Conservation (phyloP, 2,329 filamentous ascomycete species). For the Torrubiellomyces zombiae region DNA sequence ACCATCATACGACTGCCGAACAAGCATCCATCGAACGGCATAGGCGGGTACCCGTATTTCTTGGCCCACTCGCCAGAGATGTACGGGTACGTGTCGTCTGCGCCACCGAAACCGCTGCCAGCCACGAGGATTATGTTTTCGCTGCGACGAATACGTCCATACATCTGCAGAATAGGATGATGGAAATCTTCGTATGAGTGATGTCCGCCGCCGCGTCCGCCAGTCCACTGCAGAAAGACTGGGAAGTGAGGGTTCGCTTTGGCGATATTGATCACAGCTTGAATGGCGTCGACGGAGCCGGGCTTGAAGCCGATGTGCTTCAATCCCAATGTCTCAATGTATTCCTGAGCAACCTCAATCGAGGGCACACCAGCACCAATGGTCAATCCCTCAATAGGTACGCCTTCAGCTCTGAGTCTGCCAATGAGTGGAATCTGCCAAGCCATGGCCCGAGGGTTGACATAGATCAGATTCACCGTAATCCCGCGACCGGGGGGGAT, state of each 20-base stretch:
- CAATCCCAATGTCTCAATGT: constrained; percentile 80
- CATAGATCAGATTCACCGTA: constrained; percentile 79
- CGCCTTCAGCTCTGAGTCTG: constrained; percentile 65
- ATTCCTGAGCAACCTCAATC: constrained; percentile 82
- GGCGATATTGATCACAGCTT: constrained; percentile 80
- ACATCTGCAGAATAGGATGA: constrained; percentile 80
- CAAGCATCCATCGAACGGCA: constrained; percentile 86
- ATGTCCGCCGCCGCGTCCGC: constrained; percentile 82
- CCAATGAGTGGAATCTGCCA: constrained; percentile 84
- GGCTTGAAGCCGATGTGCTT: constrained; percentile 95
- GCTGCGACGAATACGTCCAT: constrained; percentile 68
- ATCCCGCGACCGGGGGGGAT: constrained; percentile 80
- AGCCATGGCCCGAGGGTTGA: constrained; percentile 73
- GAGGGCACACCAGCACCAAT: constrained; percentile 90
- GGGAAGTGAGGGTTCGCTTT: constrained; percentile 89
- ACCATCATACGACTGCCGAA: constrained; percentile 94
- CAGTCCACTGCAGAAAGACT: constrained; percentile 89
- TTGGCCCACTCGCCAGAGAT: constrained; percentile 79
- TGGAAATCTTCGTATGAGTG: constrained; percentile 96
- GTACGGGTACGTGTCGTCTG: constrained; percentile 85
- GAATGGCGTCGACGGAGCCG: constrained; percentile 74
- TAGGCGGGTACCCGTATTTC: constrained; percentile 72
- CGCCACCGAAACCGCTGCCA: constrained; percentile 79
- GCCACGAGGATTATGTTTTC: constrained; percentile 80
- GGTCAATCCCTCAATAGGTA: constrained; percentile 81